Base-by-base conservation (phyloP, 2,329 filamentous ascomycete genomes). In the Botrytis fabae region DNA sequence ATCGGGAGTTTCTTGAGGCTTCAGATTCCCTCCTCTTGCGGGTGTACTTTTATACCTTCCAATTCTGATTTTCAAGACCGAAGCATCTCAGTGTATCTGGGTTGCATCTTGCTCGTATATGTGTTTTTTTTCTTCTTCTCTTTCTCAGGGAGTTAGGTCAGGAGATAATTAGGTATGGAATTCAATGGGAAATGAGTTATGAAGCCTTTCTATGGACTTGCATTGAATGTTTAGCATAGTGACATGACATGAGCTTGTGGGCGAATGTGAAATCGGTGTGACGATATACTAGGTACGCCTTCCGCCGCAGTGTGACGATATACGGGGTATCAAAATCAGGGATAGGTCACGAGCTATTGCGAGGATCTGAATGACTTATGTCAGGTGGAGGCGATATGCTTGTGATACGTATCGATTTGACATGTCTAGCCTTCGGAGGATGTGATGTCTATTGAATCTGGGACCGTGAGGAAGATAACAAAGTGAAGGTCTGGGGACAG, bases 41-140 rank as follows among this genome's bases (percentile, higher is more conserved):
- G 70, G 42, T 77, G 76, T 77, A 78, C 69, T 76, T 78, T 75
- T 76, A 77, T 75, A 69, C 62, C 71, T 75, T 68, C n/a, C 65
- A 57, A 42, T 68, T 57, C 35, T 22, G n/a, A 28, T 57, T 46
- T 42, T 42, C 16, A 54, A 68, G 40, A 25, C 9, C 35, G 42
- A 57, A 38, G 35, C 48, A 68, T 68, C 38, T 57, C 65, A 68
- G 48, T 57, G 35, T 57, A 68, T 42, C 65, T 68, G 48, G 65
- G 42, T 57, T 51, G 65, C 20, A 25, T 22, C 35, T n/a, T 68
- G 48, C 32, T 68, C 65, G 35, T 42, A 57, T 57, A 57, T 68
- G 64, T 28, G 8, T 32, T n/a, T 38, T 60, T 60, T 40, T 59
- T 51, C 54, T n/a, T 42, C 42, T 35, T 10, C n/a, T 51, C 40